phyloP scores from a whole-genome alignment of 2,329 filamentous ascomycete genomes.

The Whalleya microplaca region DNA sequence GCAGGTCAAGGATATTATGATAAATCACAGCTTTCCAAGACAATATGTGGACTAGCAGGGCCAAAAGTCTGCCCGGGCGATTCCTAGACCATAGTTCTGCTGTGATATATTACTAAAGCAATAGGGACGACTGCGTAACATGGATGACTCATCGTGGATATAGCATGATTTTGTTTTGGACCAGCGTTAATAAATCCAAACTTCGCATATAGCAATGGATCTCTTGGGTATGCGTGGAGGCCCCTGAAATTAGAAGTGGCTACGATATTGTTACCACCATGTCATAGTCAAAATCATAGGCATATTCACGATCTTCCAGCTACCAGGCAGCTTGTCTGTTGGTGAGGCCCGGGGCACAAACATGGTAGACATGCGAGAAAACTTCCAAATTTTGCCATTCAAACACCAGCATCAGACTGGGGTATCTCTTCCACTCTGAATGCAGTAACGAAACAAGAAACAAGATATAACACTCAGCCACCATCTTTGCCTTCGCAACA shows the following conservation, averaged over 20 bases:
- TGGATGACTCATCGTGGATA: not conserved
- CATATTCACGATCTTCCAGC: too few relatives aligned
- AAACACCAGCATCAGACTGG: slow-evolving; percentile 27
- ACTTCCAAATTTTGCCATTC: slow-evolving; percentile 19
- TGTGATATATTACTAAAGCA: not conserved
- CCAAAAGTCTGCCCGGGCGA: too few relatives aligned
- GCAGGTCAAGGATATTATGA: too few relatives aligned
- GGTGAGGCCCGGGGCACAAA: not conserved
- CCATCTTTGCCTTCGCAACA: slow-evolving; percentile 18
- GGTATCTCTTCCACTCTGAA: slow-evolving; percentile 28
- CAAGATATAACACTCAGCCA: slow-evolving; percentile 16
- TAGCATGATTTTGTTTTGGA: not conserved
- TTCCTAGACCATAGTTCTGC: too few relatives aligned
- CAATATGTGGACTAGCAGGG: too few relatives aligned
- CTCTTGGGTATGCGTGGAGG: not conserved
- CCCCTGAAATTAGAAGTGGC: not conserved
- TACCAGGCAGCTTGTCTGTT: not conserved
- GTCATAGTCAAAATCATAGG: not conserved
- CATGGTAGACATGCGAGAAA: slow-evolving; percentile 2
- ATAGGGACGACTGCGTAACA: not conserved
- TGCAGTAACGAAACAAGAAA: slow-evolving; percentile 20
- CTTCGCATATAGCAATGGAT: not conserved
- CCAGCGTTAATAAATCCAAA: not conserved
- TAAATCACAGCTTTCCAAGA: too few relatives aligned
- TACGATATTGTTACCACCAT: not conserved